Conservation (phyloP, 2,329 filamentous ascomycete genomes). For the Colletotrichum sp. region DNA sequence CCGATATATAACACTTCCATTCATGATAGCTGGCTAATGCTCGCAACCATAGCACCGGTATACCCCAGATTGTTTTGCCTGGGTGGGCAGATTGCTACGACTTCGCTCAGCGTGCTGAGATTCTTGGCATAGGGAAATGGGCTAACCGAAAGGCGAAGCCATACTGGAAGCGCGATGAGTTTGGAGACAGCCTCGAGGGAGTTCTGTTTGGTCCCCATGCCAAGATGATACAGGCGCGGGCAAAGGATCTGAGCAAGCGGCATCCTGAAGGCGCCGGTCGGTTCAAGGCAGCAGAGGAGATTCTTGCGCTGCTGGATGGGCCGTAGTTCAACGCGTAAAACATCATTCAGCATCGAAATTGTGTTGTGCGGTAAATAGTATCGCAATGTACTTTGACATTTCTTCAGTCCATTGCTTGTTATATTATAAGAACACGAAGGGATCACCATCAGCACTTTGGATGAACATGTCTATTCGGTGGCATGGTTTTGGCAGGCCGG, state of each 20-base stretch:
- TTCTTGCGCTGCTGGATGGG: neutral
- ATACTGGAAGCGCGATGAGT: neutral
- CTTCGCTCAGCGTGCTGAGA: slow-evolving; percentile 6
- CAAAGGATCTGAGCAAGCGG: neutral
- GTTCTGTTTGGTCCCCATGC: neutral
- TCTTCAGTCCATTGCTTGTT: no score
- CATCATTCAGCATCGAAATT: neutral
- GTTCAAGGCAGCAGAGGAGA: neutral
- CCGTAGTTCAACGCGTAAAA: neutral
- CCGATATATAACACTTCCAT: no score
- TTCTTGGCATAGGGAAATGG: slow-evolving; percentile 11
- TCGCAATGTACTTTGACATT: neutral
- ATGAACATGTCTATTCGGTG: neutral
- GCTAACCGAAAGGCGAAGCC: slow-evolving; percentile 21
- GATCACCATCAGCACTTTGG: neutral
- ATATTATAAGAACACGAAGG: no score
- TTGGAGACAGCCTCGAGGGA: neutral
- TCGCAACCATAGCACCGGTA: neutral
- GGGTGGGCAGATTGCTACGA: slow-evolving; percentile 12
- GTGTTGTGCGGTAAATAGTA: no score
- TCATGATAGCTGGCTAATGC: neutral
- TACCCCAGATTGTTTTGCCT: slow-evolving; percentile 5
- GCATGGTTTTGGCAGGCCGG: neutral
- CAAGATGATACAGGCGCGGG: neutral
- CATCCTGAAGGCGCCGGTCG: neutral